Evolutionary conservation across 768 basidiomycete genomes (phyloP), one percentile per base, ranked within the genome.

Genomic region (Coprinopsis marcescibilis): DNA sequence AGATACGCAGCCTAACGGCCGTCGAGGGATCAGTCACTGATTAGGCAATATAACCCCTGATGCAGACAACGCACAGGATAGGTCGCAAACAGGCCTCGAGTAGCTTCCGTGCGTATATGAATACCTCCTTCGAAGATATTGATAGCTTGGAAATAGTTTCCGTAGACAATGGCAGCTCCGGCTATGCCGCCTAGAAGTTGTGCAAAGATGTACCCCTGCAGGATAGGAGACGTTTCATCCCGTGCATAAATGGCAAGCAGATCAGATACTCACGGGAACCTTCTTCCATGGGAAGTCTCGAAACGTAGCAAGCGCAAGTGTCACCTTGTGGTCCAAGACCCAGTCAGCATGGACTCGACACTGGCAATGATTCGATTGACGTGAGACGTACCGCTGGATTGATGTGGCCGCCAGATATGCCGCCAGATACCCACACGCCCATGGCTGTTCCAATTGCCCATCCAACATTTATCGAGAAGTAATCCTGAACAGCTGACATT

Each of bases 201-300:
- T 0, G 80, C 74, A 27, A 60, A 45, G 38, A 61, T 61, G 44
- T 57, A 64, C 25, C 57, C 51, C 64, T 64, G n/a, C 41, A 20
- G 27, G 33, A 27, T 15, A 2, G 23, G 20, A 32, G 34, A n/a
- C 37, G 20, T 40, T 33, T 59, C 20, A 19, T 13, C 10, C 19
- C 36, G 36, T 10, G 8, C 8, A 8, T 10, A 8, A 17, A 38
- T 8, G 39, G 17, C 3, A 23, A 21, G 15, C 15, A 23, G 39
- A 15, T 14, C 14, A 11, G 34, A 23, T 47, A 50, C 52, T 57
- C 68, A 60, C 71, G 0, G 89, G 89, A 0, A 89, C 89, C 60
- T 90, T 90, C 54, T 72, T 76, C 83, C 84, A 85, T 0, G 89
- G 85, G 63, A 91, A 89, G 40, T 72, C 74, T 52, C 88, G 78